Conservation (phyloP, 1,139 yeast species). For the Candida albicans region DNA sequence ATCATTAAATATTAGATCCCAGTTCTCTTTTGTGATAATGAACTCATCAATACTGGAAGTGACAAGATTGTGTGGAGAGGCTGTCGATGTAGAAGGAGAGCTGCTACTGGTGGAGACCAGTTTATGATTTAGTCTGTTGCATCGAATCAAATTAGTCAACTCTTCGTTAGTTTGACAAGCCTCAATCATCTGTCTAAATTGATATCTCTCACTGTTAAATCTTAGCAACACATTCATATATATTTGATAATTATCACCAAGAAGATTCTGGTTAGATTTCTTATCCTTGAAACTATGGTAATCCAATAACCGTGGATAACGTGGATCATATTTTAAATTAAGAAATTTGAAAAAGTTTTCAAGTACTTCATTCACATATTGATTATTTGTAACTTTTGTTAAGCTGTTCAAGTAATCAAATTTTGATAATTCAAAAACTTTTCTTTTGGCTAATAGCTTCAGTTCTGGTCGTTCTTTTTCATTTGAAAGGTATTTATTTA, state of each 20-base stretch:
- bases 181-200: conserved; percentile 45
- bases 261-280: conserved; percentile 23
- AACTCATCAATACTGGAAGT: conserved; percentile 18
- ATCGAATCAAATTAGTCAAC: conserved; percentile 33
- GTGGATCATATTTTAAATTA: conserved; percentile 20
- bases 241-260: conserved; percentile 30
- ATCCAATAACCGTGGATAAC: conserved; percentile 20
- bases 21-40: conserved; percentile 29
- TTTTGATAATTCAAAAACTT: conserved; percentile 65
- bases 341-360: conserved; percentile 43
- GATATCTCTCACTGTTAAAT: conserved; percentile 45
- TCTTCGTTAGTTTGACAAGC: conserved; percentile 45
- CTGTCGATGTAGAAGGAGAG: conserved; percentile 1
- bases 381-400: conserved; percentile 57
- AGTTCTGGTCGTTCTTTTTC: conserved; percentile 64
- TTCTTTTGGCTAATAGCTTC: conserved; percentile 59
- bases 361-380: conserved; percentile 41
- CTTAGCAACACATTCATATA: conserved; percentile 37
- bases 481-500: conserved; percentile 64
- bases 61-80: conserved; percentile 5
- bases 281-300: conserved; percentile 21
- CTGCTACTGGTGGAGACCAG: neutral
- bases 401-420: conserved; percentile 70
- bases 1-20: conserved; percentile 32
- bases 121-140: conserved; percentile 27